These are phyloP conservation scores for Ophiostoma ips DNA, from an alignment of 2,329 filamentous ascomycete species.

Conservation along the genomic window DNA sequence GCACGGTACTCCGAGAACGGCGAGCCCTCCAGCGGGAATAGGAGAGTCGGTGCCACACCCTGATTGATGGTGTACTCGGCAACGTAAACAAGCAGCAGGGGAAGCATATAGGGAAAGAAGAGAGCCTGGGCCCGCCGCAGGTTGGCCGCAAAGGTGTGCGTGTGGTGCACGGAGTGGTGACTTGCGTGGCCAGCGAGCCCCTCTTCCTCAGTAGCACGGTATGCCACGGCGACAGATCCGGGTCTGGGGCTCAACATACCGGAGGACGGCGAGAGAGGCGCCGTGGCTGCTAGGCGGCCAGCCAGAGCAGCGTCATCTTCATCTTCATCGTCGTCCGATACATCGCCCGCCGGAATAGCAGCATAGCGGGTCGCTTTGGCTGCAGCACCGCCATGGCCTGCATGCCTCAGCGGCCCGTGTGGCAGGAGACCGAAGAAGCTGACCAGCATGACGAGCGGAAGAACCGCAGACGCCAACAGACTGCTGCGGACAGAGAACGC, in stretches of 20 bases:
- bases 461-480: conserved; percentile 60
- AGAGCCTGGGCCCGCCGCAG: conserved; percentile 54
- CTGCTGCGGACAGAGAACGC: conserved; percentile 61
- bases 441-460: conserved; percentile 70
- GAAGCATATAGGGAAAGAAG: conserved; percentile 75
- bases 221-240: background rate
- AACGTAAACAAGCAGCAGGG: conserved; percentile 81
- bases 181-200: background rate
- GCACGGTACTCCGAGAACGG: conserved; percentile 72
- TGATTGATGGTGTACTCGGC: conserved; percentile 98
- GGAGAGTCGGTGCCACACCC: conserved; percentile 74
- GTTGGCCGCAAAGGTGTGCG: conserved; percentile 28
- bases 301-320: too few species aligned
- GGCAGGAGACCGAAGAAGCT: conserved; percentile 80
- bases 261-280: background rate
- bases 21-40: conserved; percentile 64
- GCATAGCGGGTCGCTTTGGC: background rate
- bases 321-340: conserved; percentile 17
- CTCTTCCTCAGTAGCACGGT: conserved; percentile 13
- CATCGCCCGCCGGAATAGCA: background rate
- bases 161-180: too few species aligned
- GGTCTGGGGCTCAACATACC: background rate
- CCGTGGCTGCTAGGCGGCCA: too few species aligned
- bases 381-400: conserved; percentile 10
- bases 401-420: conserved; percentile 41